phyloP scores from a whole-genome alignment of 192 early-diverging fungal species.

The Coemansia sp. region DNA sequence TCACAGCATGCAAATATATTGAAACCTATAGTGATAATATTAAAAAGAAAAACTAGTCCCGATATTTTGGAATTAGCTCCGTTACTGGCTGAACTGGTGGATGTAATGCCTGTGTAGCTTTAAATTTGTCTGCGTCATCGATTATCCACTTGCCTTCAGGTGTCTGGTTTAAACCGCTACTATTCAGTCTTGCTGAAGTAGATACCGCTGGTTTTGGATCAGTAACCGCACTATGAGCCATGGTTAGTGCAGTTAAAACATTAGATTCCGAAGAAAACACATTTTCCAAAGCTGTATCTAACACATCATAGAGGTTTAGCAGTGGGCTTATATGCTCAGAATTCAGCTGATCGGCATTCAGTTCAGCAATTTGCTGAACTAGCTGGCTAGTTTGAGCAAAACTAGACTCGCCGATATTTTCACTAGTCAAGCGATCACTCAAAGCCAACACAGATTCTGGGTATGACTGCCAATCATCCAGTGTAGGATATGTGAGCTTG shows the following conservation, averaged over 20 bases:
- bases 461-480: constrained; percentile 4
- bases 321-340: background rate
- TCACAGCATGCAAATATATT: background rate
- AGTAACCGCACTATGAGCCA: background rate
- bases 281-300: background rate
- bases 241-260: background rate
- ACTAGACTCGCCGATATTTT: background rate
- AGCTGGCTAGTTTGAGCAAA: background rate
- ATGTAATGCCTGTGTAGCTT: background rate
- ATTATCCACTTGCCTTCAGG: background rate
- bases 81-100: background rate
- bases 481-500: constrained; percentile 5
- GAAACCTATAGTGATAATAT: no score
- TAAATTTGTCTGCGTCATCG: background rate
- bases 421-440: constrained; percentile 5
- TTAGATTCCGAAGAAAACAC: background rate
- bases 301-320: background rate
- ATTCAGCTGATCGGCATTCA: background rate
- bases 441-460: constrained; percentile 10
- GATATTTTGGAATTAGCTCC: background rate
- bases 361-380: background rate
- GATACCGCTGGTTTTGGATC: background rate
- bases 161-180: background rate
- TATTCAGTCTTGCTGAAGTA: background rate
- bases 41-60: background rate